Evolutionary conservation across 78 protist genomes (phyloP), one percentile per base, ranked within the genome.

Genomic region (Isochrysis galbana): DNA sequence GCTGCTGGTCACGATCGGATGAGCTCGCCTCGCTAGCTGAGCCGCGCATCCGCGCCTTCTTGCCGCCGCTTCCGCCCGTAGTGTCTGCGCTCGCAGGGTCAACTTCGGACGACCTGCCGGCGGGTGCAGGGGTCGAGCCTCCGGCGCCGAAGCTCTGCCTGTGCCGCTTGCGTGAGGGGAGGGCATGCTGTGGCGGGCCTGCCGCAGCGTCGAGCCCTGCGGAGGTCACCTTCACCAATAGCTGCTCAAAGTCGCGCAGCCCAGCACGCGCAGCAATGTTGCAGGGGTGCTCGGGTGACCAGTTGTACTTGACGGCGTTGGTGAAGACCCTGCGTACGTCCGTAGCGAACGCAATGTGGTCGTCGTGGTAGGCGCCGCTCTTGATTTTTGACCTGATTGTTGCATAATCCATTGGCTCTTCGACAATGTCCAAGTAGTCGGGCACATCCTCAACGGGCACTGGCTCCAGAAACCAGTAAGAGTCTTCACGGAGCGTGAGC

Each of bases 301-400:
- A 77, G 84, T 77, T 77, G 47, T 77, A 77, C 84, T 77, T 36
- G 46, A 34, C 17, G 46, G 84, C 84, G 47, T 77, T 77, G 48
- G 46, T 77, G 47, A 39, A 77, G 84, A 77, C n/a, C 19, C 47
- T 10, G 19, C 84, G 84, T 22, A 77, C n/a, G 29, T 77, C 84
- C 25, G 44, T 0, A 14, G 84, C 84, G 21, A 77, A 77, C 17
- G 25, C 46, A 29, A 10, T 10, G 32, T 4, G 39, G 82, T 72
- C 82, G 41, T 72, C 82, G 82, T 17, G 23, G 41, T 72, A 72
- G 44, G 2, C 82, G 21, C 41, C 44, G 82, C 42, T 3, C 32
- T 3, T 1, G 47, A 77, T 42, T 29, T 39, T 36, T 26, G 34
- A 25, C 29, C 26, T 2, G 44, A 77, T 25, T 14, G 84, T 77